A percentile compares a stretch with the other conserved stretches of the same genome.
Evolutionary conservation across 2,329 filamentous ascomycete genomes (phyloP).

Genomic region (Fusarium fracticaudum): DNA sequence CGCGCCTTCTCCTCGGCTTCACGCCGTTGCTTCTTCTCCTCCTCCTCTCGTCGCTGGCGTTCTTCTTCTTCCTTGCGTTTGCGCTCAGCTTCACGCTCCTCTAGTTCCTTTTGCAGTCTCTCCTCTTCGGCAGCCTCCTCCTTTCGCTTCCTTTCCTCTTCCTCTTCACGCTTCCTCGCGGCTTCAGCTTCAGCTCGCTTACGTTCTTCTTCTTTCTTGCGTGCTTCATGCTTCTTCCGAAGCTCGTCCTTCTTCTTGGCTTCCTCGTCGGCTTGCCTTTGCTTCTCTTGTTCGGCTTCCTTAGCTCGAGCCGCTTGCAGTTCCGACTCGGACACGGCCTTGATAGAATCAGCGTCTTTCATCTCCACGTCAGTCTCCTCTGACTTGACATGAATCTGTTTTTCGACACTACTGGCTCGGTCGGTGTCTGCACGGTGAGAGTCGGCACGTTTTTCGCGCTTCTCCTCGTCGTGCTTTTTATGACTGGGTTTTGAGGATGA

Average conservation of each 20-base stretch:
- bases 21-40: constrained; percentile 49
- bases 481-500: constrained; percentile 45
- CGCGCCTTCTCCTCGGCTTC: constrained; percentile 50
- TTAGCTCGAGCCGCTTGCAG: constrained; percentile 50
- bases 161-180: constrained; percentile 42
- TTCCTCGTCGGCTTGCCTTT: constrained; percentile 46
- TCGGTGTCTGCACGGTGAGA: constrained; percentile 54
- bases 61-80: constrained; percentile 52
- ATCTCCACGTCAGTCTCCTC: constrained; percentile 67
- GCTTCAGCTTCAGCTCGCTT: constrained; percentile 47
- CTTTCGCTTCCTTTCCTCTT: constrained; percentile 49
- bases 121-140: constrained; percentile 47
- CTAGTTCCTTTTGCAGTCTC: constrained; percentile 43
- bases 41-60: constrained; percentile 47
- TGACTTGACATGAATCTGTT: constrained; percentile 65
- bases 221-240: constrained; percentile 46
- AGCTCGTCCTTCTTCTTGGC: constrained; percentile 49
- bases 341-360: constrained; percentile 56
- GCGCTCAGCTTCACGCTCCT: constrained; percentile 49
- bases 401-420: constrained; percentile 56
- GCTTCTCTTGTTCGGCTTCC: constrained; percentile 39
- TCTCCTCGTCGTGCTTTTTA: constrained; percentile 56
- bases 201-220: constrained; percentile 48
- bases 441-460: constrained; percentile 52
- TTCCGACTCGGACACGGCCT: constrained; percentile 42